A percentile compares a stretch with the other conserved stretches of the same genome.
Conservation (phyloP, 2,329 filamentous ascomycete genomes). For the Sarocladium oryzae region DNA sequence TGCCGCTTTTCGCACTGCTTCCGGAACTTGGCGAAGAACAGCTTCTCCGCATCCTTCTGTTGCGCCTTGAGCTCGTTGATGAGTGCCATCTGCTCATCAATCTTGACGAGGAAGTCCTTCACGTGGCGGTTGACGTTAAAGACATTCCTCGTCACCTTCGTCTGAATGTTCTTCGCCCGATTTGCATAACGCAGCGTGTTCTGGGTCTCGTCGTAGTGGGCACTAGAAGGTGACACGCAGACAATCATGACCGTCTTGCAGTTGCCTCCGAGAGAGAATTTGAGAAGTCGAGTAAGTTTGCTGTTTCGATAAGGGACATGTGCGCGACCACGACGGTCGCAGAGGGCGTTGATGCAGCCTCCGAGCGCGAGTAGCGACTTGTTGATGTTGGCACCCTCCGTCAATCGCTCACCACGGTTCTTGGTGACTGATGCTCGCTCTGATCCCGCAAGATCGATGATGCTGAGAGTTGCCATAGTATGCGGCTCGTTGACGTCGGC, state of each 20-base stretch:
- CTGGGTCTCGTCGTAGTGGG: conserved; percentile 96
- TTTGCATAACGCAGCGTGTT: conserved; percentile 97
- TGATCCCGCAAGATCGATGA: conserved; percentile 94
- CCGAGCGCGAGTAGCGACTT: conserved; percentile 91
- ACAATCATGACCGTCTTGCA: conserved; percentile 99
- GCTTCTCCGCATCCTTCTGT: conserved; percentile 78
- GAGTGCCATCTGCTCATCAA: conserved; percentile 94
- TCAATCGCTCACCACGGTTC: conserved; percentile 83
- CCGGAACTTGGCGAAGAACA: conserved; percentile 80
- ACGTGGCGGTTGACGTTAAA: conserved; percentile 99
- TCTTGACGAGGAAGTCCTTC: conserved; percentile 98
- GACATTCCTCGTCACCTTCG: conserved; percentile 97
- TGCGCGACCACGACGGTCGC: conserved; percentile 83
- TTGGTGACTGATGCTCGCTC: conserved; percentile 95
- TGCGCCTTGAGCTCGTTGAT: conserved; percentile 94
- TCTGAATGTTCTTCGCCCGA: conserved; percentile 98
- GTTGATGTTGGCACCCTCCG: conserved; percentile 98
- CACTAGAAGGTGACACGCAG: conserved; percentile 91
- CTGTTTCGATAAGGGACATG: conserved; percentile 98
- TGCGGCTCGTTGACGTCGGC: conserved; percentile 89
- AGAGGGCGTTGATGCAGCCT: conserved; percentile 97
- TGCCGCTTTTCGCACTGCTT: conserved; percentile 87
- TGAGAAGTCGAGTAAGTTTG: conserved; percentile 88
- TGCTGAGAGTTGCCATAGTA: conserved; percentile 96
- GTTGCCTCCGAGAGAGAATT: conserved; percentile 95